Evolutionary conservation across 192 early-diverging fungal species (phyloP).

Genomic region (Dissophora ornata): DNA sequence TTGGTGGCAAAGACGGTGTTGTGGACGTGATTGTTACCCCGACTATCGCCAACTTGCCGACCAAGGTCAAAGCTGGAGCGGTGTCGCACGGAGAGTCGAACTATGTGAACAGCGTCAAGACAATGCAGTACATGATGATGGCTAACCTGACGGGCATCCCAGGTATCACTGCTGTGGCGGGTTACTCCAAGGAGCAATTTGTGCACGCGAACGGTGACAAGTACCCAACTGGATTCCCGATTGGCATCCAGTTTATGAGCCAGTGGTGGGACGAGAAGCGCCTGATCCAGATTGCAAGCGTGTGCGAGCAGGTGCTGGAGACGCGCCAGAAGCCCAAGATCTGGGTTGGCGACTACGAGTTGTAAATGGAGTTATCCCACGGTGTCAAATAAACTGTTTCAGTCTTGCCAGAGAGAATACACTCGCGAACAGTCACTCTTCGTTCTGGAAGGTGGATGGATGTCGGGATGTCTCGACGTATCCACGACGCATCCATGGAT

Average conservation of each 20-base stretch:
- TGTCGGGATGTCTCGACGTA: neutral
- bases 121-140: conserved; percentile 70
- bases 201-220: conserved; percentile 14
- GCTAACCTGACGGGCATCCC: conserved; percentile 77
- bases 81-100: conserved; percentile 64
- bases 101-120: conserved; percentile 58
- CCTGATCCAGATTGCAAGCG: conserved; percentile 68
- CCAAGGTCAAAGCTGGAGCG: conserved; percentile 59
- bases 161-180: conserved; percentile 69
- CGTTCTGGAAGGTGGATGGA: neutral
- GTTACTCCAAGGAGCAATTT: conserved; percentile 54
- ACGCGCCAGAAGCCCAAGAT: conserved; percentile 55
- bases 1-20: conserved; percentile 17
- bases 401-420: too few species aligned
- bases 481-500: too few species aligned
- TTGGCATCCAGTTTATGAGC: conserved; percentile 75
- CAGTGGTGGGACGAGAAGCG: conserved; percentile 77
- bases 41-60: conserved; percentile 66
- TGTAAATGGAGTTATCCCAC: neutral
- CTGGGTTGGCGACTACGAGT: conserved; percentile 30
- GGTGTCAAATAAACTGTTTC: too few species aligned
- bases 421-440: too few species aligned
- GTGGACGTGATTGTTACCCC: conserved; percentile 76
- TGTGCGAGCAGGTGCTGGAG: conserved; percentile 60
- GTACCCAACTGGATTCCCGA: conserved; percentile 62